Percentiles rank a stretch among this genome's conserved stretches.
These are phyloP conservation scores for Ceratocystis eucalypticola DNA, from an alignment of 2,329 filamentous ascomycete genomes.

Conservation along the genomic window DNA sequence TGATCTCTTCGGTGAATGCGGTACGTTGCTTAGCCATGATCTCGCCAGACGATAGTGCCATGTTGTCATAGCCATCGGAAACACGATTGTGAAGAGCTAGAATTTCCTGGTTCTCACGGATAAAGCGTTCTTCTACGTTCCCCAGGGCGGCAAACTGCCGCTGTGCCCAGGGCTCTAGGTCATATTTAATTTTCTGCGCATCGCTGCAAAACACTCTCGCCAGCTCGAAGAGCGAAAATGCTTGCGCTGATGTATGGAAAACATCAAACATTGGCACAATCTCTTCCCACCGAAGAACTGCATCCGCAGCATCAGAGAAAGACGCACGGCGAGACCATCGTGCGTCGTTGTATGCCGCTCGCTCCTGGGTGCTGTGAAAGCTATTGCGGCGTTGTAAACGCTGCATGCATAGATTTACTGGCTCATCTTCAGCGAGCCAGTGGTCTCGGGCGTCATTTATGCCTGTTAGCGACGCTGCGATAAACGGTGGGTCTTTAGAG, in stretches of 20 bases:
- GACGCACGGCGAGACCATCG: constrained; percentile 61
- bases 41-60: constrained; percentile 54
- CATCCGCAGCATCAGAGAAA: constrained; percentile 62
- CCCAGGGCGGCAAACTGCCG: constrained; percentile 43
- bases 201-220: constrained; percentile 41
- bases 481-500: background rate
- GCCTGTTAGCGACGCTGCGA: background rate
- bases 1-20: constrained; percentile 55
- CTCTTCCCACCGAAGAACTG: constrained; percentile 53
- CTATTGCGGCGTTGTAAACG: constrained; percentile 49
- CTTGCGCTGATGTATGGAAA: constrained; percentile 12
- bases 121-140: constrained; percentile 47
- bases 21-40: constrained; percentile 56
- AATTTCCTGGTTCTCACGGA: constrained; percentile 50
- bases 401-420: constrained; percentile 9
- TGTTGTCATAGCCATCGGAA: constrained; percentile 53
- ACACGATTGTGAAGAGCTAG: constrained; percentile 55
- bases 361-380: constrained; percentile 27
- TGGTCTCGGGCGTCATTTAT: background rate
- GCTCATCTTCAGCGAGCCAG: constrained; percentile 10
- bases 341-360: constrained; percentile 36
- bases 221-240: constrained; percentile 28
- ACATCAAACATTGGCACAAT: constrained; percentile 32
- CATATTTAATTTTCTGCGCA: constrained; percentile 38
- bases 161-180: constrained; percentile 48